Evolutionary conservation across 2,329 filamentous ascomycete genomes (phyloP), one percentile per base, ranked within the genome.

Genomic region (Fusarium virguliforme): DNA sequence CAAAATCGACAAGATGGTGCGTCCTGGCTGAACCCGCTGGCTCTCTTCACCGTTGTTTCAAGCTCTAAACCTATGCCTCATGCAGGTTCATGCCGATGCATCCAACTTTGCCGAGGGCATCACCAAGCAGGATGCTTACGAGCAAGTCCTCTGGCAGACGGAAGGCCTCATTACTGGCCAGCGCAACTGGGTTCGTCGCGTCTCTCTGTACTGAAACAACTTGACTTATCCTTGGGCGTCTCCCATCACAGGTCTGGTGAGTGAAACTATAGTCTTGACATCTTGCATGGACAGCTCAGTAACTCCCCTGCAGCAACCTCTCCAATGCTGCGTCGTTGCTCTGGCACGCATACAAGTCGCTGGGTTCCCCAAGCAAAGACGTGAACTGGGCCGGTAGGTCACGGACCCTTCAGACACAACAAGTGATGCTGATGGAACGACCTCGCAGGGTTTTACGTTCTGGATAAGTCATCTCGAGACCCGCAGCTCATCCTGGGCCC

Each of bases 341-440:
- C 70, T 95, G 92, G 91, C 92, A 96, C 77, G 92, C 91, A 4
- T 92, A 91, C 77, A 91, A 93, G 78, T 93, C 92, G 8, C 84
- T 95, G 13, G 87, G 89, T 2, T 80, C 84, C 0, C 92, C 93
- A 1, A 91, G 88, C 57, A 87, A 83, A 40, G 81, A 88, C 15
- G 91, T 94, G 24, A 95, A 96, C 81, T 96, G 93, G 93, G 90
- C 92, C 50, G 90, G 89, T 90, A 79, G 40, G 79, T 63, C 32
- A 56, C 43, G 30, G 40, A 35, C 43, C 55, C 41, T 30, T 43
- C 32, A 13, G 54, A 34, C 37, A 57, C 53, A 64, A 66, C 53
- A 64, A 66, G 51, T 24, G 40, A 50, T 64, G 58, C 58, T 62
- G 59, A 67, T 43, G 30, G 60, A 64, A 55, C 34, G 26, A 55